These are phyloP conservation scores for Globisporangium recalcitrans DNA, from an alignment of 352 stramenopile species.

Conservation along the genomic window DNA sequence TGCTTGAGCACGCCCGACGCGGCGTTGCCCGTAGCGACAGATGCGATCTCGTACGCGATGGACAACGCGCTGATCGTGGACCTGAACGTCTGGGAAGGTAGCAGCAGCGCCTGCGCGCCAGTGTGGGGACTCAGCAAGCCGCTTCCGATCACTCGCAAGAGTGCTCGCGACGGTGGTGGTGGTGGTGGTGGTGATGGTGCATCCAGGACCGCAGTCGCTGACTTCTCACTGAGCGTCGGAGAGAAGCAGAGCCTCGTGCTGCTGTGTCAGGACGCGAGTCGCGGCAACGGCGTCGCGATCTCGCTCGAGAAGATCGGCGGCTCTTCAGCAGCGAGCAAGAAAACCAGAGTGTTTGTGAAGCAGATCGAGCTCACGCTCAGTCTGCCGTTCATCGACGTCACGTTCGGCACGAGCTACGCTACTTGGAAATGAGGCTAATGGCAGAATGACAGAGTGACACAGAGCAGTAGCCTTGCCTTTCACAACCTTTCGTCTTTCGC, in stretches of 20 bases:
- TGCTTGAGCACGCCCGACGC: constrained; percentile 19
- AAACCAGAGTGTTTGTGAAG: constrained; percentile 25
- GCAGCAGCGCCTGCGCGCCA: constrained; percentile 29
- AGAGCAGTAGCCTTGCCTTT: too few species aligned
- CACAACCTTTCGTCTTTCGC: too few species aligned
- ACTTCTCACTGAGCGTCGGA: constrained; percentile 24
- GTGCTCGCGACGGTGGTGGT: neutral
- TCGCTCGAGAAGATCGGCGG: constrained; percentile 12
- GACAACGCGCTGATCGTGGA: constrained; percentile 45
- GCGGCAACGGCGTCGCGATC: constrained; percentile 29
- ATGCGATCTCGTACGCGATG: constrained; percentile 37
- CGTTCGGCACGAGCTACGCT: constrained; percentile 43
- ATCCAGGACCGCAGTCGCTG: neutral
- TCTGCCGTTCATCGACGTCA: constrained; percentile 43
- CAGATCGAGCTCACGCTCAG: constrained; percentile 39
- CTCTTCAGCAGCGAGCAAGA: neutral
- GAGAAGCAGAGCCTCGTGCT: constrained; percentile 20
- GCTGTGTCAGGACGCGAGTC: constrained; percentile 21
- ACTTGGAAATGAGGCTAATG: neutral
- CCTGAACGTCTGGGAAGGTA: constrained; percentile 46
- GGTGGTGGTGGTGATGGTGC: neutral
- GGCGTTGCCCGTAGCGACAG: constrained; percentile 26
- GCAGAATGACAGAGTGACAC: too few species aligned
- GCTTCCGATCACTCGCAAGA: constrained; percentile 17
- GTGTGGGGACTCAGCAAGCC: constrained; percentile 43